Conservation (phyloP, 768 basidiomycete genomes). For the Amanita pseudoporphyria region DNA sequence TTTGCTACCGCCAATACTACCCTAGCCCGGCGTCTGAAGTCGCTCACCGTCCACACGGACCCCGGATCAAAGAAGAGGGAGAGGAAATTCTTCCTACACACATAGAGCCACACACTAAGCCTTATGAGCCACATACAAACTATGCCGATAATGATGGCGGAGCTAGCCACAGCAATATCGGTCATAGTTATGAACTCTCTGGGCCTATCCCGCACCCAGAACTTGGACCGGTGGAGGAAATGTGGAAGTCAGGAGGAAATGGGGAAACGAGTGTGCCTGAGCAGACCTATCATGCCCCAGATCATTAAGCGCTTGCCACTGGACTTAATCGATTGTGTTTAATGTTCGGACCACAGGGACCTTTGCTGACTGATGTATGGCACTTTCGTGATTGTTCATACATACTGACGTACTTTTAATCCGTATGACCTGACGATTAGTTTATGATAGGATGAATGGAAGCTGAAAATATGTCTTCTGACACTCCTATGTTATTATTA, state of each 20-base stretch:
- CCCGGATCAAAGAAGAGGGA: slow-evolving; percentile 46
- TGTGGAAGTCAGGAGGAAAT: slow-evolving; percentile 25
- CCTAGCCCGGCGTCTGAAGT: slow-evolving; percentile 54
- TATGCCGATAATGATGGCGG: slow-evolving; percentile 1
- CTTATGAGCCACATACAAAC: slow-evolving; percentile 3
- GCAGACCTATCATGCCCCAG: background rate
- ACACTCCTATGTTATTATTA: no score
- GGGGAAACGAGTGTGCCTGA: slow-evolving; percentile 5
- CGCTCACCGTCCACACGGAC: slow-evolving; percentile 64
- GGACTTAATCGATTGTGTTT: no score
- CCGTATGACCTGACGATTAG: no score
- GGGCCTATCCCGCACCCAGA: slow-evolving; percentile 18
- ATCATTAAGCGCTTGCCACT: background rate
- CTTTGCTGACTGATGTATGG: no score
- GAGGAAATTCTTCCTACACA: slow-evolving; percentile 31
- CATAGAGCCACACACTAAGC: slow-evolving; percentile 10
- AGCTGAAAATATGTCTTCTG: no score
- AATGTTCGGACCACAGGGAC: background rate
- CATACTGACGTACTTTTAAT: no score
- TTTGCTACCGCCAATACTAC: slow-evolving; percentile 79
- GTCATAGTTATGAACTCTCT: slow-evolving; percentile 15
- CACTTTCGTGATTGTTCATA: no score
- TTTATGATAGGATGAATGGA: no score
- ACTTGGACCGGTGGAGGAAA: slow-evolving; percentile 19
- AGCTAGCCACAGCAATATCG: slow-evolving; percentile 12